Conservation (phyloP, 495 filamentous ascomycete genomes). For the Penicillium subrubescens region DNA sequence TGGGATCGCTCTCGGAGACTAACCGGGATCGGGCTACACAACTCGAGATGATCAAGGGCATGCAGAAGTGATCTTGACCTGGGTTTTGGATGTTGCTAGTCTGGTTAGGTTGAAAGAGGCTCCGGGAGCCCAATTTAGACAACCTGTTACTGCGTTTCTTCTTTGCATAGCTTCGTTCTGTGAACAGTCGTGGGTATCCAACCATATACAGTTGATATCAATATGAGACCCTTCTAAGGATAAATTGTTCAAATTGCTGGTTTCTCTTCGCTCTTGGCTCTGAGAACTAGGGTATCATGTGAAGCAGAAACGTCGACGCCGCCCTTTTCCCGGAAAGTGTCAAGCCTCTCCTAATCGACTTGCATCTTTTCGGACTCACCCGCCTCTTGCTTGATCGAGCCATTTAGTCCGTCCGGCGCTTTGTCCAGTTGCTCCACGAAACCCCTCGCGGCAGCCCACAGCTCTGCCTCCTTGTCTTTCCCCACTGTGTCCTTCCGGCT, state of each 20-base stretch:
- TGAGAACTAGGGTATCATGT: constrained; percentile 39
- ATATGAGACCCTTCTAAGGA: not conserved
- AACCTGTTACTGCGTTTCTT: constrained; percentile 11
- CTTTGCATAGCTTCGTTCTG: constrained; percentile 27
- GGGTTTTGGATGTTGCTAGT: constrained; percentile 2
- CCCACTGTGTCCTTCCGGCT: constrained; percentile 75
- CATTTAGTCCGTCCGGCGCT: not conserved
- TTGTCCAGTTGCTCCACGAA: constrained; percentile 47
- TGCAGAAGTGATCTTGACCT: constrained; percentile 41
- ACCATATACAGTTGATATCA: constrained; percentile 9
- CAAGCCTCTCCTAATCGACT: constrained; percentile 28
- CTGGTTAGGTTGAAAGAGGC: constrained; percentile 9
- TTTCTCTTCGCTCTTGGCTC: not conserved
- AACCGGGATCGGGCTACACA: constrained; percentile 86
- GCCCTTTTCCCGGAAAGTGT: not conserved
- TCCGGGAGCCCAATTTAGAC: constrained; percentile 19
- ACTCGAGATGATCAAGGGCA: constrained; percentile 76
- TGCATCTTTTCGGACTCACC: constrained; percentile 37
- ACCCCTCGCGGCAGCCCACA: constrained; percentile 64
- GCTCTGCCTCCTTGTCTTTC: constrained; percentile 75
- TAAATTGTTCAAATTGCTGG: not conserved
- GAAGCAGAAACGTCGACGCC: constrained; percentile 6
- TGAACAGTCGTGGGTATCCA: constrained; percentile 18
- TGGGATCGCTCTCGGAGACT: constrained; percentile 79
- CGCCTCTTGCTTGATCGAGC: constrained; percentile 11